Conservation (phyloP, 2,329 filamentous ascomycete species). For the Colletotrichum coccodes region DNA sequence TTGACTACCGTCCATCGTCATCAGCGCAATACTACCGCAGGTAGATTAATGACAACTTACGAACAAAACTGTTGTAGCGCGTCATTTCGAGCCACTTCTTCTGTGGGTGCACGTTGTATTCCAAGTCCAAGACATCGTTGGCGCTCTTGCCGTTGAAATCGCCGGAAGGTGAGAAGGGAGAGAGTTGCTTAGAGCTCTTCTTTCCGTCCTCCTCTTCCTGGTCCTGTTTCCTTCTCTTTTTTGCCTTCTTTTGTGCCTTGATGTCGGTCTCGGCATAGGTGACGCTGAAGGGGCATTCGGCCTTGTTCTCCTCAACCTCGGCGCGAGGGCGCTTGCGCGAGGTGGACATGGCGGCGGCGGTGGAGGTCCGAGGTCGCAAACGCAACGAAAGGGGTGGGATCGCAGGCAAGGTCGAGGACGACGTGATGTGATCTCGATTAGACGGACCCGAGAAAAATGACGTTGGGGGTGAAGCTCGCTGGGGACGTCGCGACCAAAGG, state of each 20-base stretch:
- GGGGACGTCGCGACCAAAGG: slow-evolving; percentile 26
- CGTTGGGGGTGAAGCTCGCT: slow-evolving; percentile 6
- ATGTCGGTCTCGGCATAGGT: slow-evolving; percentile 49
- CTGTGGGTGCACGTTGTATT: slow-evolving; percentile 63
- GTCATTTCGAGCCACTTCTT: slow-evolving; percentile 69
- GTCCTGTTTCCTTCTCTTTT: slow-evolving; percentile 56
- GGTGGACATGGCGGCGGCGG: slow-evolving; percentile 27
- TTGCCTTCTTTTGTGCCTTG: slow-evolving; percentile 57
- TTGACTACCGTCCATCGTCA: slow-evolving; percentile 54
- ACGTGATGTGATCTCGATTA: neutral
- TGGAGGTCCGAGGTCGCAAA: slow-evolving; percentile 17
- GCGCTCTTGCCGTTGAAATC: slow-evolving; percentile 57
- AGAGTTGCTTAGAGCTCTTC: slow-evolving; percentile 60
- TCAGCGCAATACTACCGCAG: slow-evolving; percentile 3
- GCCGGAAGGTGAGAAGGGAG: slow-evolving; percentile 64
- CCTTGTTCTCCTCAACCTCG: slow-evolving; percentile 61
- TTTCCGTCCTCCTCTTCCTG: slow-evolving; percentile 56
- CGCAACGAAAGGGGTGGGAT: neutral
- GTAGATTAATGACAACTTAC: slow-evolving; percentile 51
- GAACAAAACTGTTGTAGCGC: slow-evolving; percentile 69
- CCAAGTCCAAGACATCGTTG: slow-evolving; percentile 63
- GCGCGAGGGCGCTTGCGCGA: slow-evolving; percentile 63
- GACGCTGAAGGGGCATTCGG: slow-evolving; percentile 66
- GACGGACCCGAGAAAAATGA: neutral
- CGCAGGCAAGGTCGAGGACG: neutral